Conservation (phyloP, 495 filamentous ascomycete species). For the Trichoderma gamsii region DNA sequence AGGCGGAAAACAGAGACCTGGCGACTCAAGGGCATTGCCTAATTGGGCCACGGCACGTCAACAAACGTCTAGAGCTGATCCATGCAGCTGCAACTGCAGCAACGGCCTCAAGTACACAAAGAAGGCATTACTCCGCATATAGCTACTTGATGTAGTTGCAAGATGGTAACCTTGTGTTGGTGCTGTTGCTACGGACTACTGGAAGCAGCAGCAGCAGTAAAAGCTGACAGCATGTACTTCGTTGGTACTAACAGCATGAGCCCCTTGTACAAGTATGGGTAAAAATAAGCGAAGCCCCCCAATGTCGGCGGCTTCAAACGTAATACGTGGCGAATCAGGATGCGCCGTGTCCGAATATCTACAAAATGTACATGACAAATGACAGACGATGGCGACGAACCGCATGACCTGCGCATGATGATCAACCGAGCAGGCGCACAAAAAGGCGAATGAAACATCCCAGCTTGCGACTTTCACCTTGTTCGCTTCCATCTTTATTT, state of each 20-base stretch:
- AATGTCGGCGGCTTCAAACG: neutral
- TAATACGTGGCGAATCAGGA: neutral
- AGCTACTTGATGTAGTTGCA: neutral
- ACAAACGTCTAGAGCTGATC: conserved; percentile 8
- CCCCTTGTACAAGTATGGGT: neutral
- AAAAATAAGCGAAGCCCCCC: neutral
- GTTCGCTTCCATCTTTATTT: neutral
- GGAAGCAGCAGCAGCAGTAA: too few species aligned
- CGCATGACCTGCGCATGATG: conserved; percentile 5
- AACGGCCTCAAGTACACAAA: neutral
- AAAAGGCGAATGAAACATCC: neutral
- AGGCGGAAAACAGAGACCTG: neutral
- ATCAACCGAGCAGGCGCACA: neutral
- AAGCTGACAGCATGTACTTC: neutral
- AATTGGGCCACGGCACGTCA: conserved; percentile 6
- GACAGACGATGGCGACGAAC: neutral
- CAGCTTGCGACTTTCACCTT: neutral
- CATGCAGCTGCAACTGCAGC: conserved; percentile 11
- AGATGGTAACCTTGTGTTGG: neutral
- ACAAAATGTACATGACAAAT: neutral
- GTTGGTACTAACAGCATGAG: neutral
- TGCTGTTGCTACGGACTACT: too few species aligned
- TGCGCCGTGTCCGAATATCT: neutral
- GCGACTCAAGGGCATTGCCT: neutral
- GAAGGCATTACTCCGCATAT: neutral